Percentiles rank a stretch among this genome's conserved stretches.
These are phyloP conservation scores for Diospyros kaki DNA, from an alignment of 148 eudicot genomes.

Conservation along the genomic window DNA sequence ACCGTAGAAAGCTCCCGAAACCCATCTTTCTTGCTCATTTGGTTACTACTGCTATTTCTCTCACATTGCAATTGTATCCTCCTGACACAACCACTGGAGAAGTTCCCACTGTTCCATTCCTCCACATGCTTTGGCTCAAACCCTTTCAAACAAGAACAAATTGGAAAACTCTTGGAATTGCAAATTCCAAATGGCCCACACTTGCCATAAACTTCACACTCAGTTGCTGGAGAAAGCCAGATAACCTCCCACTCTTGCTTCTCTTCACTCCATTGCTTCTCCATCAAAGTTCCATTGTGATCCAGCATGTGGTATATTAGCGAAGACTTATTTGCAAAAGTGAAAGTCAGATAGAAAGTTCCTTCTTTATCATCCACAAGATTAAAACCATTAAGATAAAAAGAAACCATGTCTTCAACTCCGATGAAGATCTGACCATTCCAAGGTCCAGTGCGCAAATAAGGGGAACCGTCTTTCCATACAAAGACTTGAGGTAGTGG, in stretches of 20 bases:
- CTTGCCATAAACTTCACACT: slow-evolving; percentile 42
- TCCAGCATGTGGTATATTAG: slow-evolving; percentile 12
- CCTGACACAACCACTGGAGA: slow-evolving; percentile 52
- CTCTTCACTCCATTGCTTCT: slow-evolving; percentile 17
- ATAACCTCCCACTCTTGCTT: slow-evolving; percentile 19
- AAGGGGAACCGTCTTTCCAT: slow-evolving; percentile 30
- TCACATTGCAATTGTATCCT: slow-evolving; percentile 29
- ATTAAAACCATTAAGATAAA: not conserved
- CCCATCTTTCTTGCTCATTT: slow-evolving; percentile 24
- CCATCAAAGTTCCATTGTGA: slow-evolving; percentile 17
- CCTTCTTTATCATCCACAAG: slow-evolving; percentile 17
- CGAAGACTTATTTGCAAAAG: not conserved
- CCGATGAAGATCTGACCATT: slow-evolving; percentile 27
- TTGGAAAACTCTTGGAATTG: slow-evolving; percentile 26
- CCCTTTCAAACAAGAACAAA: slow-evolving; percentile 50
- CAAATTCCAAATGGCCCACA: slow-evolving; percentile 66
- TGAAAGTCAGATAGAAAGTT: slow-evolving; percentile 3
- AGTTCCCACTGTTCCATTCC: slow-evolving; percentile 43
- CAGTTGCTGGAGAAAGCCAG: slow-evolving; percentile 9
- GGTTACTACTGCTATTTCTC: not conserved
- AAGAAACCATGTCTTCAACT: not conserved
- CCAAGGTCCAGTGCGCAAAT: slow-evolving; percentile 50
- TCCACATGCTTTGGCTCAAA: slow-evolving; percentile 23
- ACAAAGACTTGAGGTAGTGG: slow-evolving; percentile 20
- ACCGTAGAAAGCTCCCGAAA: slow-evolving; percentile 16